Evolutionary conservation across 768 basidiomycete species (phyloP).

Genomic region (Lactarius quietus): DNA sequence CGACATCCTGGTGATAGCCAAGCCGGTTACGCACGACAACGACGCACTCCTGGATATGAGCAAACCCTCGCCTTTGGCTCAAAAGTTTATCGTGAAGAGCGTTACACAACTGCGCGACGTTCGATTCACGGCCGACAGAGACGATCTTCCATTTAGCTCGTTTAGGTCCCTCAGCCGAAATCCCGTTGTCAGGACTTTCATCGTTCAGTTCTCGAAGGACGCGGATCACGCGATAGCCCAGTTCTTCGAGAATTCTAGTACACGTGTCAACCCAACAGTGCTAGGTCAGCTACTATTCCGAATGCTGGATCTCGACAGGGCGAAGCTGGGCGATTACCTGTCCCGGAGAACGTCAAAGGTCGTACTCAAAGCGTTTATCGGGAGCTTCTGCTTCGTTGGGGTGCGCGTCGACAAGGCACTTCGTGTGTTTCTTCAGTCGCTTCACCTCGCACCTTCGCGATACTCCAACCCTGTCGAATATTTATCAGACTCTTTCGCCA

Average conservation of each 20-base stretch:
- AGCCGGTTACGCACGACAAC: constrained; percentile 73
- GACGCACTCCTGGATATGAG: constrained; percentile 57
- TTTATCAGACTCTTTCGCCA: constrained; percentile 79
- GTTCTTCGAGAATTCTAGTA: constrained; percentile 59
- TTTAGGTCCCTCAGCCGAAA: constrained; percentile 45
- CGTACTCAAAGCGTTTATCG: constrained; percentile 80
- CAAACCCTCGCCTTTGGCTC: constrained; percentile 57
- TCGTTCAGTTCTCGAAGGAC: constrained; percentile 74
- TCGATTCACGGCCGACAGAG: constrained; percentile 66
- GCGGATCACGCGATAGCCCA: constrained; percentile 75
- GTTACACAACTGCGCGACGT: constrained; percentile 74
- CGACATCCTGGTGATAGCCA: constrained; percentile 90
- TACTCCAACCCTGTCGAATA: constrained; percentile 53
- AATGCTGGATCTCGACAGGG: constrained; percentile 77
- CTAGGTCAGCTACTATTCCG: constrained; percentile 79
- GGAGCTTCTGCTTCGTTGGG: constrained; percentile 81
- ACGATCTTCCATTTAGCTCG: constrained; percentile 49
- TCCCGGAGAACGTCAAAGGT: constrained; percentile 66
- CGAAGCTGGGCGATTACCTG: constrained; percentile 81
- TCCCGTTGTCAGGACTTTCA: constrained; percentile 66
- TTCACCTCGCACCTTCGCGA: constrained; percentile 56
- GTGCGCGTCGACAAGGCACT: constrained; percentile 86
- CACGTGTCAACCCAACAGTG: constrained; percentile 60
- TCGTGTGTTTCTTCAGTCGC: constrained; percentile 80
- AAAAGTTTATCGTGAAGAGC: constrained; percentile 85